A percentile compares a stretch with the other conserved stretches of the same genome.
Conservation (phyloP, 768 basidiomycete species). For the Boletus reticuloceps region DNA sequence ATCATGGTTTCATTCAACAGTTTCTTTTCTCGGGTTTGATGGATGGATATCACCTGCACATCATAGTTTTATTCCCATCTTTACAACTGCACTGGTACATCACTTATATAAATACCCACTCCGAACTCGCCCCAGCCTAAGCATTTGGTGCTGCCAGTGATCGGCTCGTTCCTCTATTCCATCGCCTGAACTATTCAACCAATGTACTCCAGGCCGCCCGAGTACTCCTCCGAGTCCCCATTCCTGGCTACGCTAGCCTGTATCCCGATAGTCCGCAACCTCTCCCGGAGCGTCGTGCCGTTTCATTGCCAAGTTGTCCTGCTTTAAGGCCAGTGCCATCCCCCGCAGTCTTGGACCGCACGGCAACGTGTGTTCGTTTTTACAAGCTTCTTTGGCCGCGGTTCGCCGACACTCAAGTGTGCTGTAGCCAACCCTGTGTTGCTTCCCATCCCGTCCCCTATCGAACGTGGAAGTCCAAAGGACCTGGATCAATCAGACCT, state of each 20-base stretch:
- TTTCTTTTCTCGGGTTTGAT: not conserved
- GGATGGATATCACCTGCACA: not conserved
- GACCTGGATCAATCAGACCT: no score
- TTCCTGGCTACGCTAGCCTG: constrained; percentile 37
- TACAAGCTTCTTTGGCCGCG: no score
- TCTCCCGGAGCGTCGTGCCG: constrained; percentile 57
- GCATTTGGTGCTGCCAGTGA: no score
- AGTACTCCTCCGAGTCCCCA: no score
- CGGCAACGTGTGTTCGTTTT: no score
- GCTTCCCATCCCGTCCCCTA: no score
- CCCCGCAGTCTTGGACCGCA: not conserved
- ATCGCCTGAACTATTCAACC: not conserved
- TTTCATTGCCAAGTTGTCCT: constrained; percentile 35
- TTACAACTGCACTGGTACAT: not conserved
- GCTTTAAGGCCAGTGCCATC: constrained; percentile 29
- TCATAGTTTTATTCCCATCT: not conserved
- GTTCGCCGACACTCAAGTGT: no score
- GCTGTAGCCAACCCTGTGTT: no score
- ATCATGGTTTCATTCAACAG: not conserved
- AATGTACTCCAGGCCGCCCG: no score
- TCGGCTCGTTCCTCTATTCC: constrained; percentile 43
- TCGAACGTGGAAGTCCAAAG: no score
- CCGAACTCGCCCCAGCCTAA: no score
- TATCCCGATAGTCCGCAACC: constrained; percentile 39
- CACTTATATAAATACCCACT: no score